Evolutionary conservation across 805 yeast species (phyloP).

Genomic region (Zygoascus flipseniorum): DNA sequence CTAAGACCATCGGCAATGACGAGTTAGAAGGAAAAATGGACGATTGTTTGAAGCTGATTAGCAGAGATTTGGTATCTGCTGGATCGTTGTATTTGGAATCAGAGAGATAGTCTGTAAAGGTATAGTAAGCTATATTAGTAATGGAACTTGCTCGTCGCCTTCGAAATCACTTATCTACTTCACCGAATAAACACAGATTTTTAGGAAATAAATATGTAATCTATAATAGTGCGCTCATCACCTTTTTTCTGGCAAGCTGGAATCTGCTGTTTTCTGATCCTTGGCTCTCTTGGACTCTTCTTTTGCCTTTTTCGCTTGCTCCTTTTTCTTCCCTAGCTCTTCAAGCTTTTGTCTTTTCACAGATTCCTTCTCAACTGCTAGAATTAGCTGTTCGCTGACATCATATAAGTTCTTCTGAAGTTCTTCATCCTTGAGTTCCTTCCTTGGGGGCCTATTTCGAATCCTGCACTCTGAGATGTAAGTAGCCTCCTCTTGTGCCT

Average conservation of each 20-base stretch:
- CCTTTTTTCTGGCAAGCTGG: neutral
- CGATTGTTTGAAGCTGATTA: constrained; percentile 72
- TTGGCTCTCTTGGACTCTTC: neutral
- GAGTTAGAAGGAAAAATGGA: constrained; percentile 86
- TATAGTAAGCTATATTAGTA: neutral
- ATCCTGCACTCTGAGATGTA: constrained; percentile 64
- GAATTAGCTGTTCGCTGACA: constrained; percentile 48
- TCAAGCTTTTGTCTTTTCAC: constrained; percentile 55
- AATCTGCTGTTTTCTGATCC: constrained; percentile 4
- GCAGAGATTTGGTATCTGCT: constrained; percentile 94
- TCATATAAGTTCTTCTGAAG: constrained; percentile 49
- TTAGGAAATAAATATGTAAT: neutral
- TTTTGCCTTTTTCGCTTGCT: neutral
- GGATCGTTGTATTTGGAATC: constrained; percentile 70
- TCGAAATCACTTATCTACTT: too few relatives aligned
- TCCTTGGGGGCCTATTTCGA: constrained; percentile 41
- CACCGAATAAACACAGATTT: neutral
- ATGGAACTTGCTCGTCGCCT: neutral
- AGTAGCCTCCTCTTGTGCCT: constrained; percentile 33
- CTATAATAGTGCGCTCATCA: neutral
- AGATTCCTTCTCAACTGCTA: constrained; percentile 55
- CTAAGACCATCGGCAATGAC: constrained; percentile 87
- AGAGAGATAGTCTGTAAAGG: neutral
- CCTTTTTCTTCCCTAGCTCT: constrained; percentile 16
- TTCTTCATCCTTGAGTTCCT: constrained; percentile 54